Conservation (phyloP, 176 grass and related monocot species). For the Oryza meridionalis region DNA sequence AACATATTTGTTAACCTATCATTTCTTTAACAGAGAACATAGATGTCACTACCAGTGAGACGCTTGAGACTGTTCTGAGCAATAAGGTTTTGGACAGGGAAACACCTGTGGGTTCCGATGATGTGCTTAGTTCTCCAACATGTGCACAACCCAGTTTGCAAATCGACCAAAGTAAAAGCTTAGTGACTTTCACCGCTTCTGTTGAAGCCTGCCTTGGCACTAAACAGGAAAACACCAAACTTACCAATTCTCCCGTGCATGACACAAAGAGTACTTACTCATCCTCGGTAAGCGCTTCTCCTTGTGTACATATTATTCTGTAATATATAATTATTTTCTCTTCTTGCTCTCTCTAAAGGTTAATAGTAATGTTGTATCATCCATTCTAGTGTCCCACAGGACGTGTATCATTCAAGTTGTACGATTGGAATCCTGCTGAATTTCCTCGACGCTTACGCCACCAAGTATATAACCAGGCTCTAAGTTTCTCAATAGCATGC, state of each 20-base stretch:
- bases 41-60: constrained; percentile 50
- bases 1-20: constrained; percentile 26
- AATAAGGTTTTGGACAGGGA: constrained; percentile 68
- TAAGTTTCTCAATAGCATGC: constrained; percentile 24
- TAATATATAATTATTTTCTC: constrained; percentile 4
- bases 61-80: constrained; percentile 57
- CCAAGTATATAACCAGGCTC: constrained; percentile 66
- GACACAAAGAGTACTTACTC: constrained; percentile 80
- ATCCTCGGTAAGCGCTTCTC: constrained; percentile 61
- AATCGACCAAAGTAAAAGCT: constrained; percentile 61
- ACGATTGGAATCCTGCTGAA: constrained; percentile 99
- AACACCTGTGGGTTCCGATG: constrained; percentile 73
- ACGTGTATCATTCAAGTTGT: constrained; percentile 97
- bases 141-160: constrained; percentile 61
- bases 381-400: constrained; percentile 93
- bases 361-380: constrained; percentile 47
- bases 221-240: constrained; percentile 68
- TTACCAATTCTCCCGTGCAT: constrained; percentile 55
- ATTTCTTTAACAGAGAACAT: constrained; percentile 57
- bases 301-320: constrained; percentile 33
- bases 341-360: constrained; percentile 29
- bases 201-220: constrained; percentile 57
- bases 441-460: constrained; percentile 91
- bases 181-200: constrained; percentile 57
- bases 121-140: constrained; percentile 68